These are phyloP conservation scores for Fusarium sp. DNA, from an alignment of 2,329 filamentous ascomycete species.

Conservation along the genomic window DNA sequence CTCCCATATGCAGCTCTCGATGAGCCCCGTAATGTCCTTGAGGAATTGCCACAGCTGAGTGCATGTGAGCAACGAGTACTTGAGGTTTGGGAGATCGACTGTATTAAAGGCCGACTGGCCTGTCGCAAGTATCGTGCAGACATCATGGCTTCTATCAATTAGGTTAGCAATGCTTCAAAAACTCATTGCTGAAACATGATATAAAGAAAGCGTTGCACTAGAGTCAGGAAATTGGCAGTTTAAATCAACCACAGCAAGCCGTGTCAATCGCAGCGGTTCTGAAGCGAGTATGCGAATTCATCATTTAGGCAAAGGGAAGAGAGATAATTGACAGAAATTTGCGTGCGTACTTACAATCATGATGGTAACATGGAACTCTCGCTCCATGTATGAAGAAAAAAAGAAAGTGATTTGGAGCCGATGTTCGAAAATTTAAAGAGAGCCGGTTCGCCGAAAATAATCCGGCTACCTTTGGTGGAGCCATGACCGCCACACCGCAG, in stretches of 20 bases:
- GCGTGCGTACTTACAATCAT: conserved; percentile 51
- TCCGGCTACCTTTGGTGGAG: conserved; percentile 12
- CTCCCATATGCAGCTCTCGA: conserved; percentile 19
- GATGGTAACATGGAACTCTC: conserved; percentile 45
- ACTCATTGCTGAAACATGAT: conserved; percentile 3
- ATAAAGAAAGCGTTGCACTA: conserved; percentile 17
- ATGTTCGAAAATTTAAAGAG: conserved; percentile 36
- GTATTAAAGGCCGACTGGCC: conserved; percentile 45
- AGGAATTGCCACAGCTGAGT: conserved; percentile 10
- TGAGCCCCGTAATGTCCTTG: conserved; percentile 14
- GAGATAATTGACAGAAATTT: not conserved
- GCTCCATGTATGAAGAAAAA: conserved; percentile 42
- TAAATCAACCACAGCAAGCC: conserved; percentile 56
- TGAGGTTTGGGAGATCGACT: conserved; percentile 15
- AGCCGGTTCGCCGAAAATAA: conserved; percentile 29
- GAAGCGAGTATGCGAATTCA: conserved; percentile 56
- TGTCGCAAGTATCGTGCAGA: conserved; percentile 49
- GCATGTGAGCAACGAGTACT: conserved; percentile 20
- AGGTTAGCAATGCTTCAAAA: conserved; percentile 29
- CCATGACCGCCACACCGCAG: conserved; percentile 14
- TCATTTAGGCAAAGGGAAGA: conserved; percentile 45
- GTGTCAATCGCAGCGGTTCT: conserved; percentile 63
- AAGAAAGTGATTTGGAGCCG: conserved; percentile 3
- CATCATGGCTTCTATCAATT: conserved; percentile 49
- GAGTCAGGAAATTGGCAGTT: conserved; percentile 53